These are phyloP conservation scores for Epichloe glyceriae DNA, from an alignment of 2,329 filamentous ascomycete species.

Conservation along the genomic window DNA sequence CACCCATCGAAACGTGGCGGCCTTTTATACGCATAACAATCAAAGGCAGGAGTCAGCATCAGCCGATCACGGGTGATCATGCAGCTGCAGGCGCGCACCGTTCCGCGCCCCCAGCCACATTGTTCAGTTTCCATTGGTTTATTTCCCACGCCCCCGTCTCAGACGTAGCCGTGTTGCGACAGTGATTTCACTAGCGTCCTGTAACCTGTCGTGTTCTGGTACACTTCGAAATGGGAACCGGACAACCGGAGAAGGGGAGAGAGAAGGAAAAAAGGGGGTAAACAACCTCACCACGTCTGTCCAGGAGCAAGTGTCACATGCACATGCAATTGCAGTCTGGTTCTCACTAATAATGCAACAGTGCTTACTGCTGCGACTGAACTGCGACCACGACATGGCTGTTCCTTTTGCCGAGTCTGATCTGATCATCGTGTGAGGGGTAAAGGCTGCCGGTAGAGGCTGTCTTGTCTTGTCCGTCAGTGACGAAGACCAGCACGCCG, in stretches of 20 bases:
- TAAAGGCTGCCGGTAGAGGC: no score
- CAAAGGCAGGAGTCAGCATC: constrained; percentile 4
- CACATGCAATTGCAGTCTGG: neutral
- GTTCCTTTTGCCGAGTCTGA: neutral
- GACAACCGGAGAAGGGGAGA: neutral
- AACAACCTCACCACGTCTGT: neutral
- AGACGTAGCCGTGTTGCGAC: neutral
- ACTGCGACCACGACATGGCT: neutral
- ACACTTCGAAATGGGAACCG: neutral
- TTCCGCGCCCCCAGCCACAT: constrained; percentile 13
- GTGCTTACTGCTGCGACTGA: neutral
- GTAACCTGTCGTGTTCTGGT: neutral
- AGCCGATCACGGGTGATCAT: constrained; percentile 21
- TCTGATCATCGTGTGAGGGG: neutral
- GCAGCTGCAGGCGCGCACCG: constrained; percentile 24
- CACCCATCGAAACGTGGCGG: constrained; percentile 15
- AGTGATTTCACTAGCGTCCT: neutral
- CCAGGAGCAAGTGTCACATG: neutral
- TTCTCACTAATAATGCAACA: neutral
- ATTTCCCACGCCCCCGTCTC: neutral
- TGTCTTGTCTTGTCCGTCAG: neutral
- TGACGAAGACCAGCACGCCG: neutral
- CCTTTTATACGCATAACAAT: constrained; percentile 13
- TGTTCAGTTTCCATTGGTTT: neutral
- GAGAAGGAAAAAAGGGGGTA: neutral